Evolutionary conservation across 768 basidiomycete species (phyloP).

Genomic region (Rhodotorula babjevae): DNA sequence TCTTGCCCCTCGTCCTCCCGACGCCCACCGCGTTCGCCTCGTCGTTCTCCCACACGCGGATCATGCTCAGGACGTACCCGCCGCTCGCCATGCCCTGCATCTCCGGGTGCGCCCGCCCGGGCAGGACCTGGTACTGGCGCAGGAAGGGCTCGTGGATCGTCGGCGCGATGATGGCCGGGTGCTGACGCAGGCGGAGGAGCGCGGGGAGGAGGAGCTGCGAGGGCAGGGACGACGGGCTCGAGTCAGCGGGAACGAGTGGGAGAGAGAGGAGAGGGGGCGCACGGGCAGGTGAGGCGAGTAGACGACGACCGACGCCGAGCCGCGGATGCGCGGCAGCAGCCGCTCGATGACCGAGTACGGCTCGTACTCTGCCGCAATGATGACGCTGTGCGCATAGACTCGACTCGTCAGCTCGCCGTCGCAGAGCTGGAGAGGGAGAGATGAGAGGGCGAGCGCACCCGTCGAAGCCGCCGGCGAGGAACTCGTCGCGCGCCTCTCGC

Average conservation of each 20-base stretch:
- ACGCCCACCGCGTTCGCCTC: constrained; percentile 4
- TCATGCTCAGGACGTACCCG: constrained; percentile 76
- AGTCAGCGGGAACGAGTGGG: not conserved
- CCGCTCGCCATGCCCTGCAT: constrained; percentile 88
- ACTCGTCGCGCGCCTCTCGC: constrained; percentile 64
- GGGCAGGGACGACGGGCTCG: not conserved
- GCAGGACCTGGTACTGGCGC: constrained; percentile 88
- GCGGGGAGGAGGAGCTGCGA: constrained; percentile 68
- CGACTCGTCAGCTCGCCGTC: not conserved
- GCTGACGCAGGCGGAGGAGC: constrained; percentile 63
- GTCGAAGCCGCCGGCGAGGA: constrained; percentile 83
- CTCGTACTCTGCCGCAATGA: constrained; percentile 80
- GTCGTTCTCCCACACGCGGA: constrained; percentile 58
- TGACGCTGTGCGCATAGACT: constrained; percentile 52
- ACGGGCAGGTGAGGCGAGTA: constrained; percentile 79
- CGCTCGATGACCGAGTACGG: constrained; percentile 71
- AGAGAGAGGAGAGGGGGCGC: constrained; percentile 14
- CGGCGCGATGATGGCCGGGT: constrained; percentile 68
- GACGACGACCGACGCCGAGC: constrained; percentile 79
- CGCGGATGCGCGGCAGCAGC: constrained; percentile 69
- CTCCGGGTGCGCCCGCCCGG: constrained; percentile 88
- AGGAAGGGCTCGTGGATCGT: constrained; percentile 80
- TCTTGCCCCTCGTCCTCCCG: not conserved
- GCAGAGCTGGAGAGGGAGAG: too few relatives aligned
- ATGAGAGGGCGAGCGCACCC: constrained; percentile 54